Conservation (phyloP, 371 early-diverging fungal genomes). For the Nematocida ausubeli region DNA sequence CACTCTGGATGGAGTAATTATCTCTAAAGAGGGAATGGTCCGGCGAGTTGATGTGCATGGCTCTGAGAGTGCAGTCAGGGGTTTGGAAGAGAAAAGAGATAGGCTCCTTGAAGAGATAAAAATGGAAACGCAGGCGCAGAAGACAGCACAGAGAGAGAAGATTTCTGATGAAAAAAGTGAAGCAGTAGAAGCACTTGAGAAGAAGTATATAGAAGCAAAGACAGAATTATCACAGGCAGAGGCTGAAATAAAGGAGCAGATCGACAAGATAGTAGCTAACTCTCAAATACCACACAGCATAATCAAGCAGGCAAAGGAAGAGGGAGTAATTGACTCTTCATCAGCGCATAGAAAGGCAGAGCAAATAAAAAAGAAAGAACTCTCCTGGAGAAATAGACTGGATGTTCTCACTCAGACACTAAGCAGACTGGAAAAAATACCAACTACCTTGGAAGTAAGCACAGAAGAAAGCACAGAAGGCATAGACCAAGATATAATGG, state of each 20-base stretch:
- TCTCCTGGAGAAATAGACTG: neutral
- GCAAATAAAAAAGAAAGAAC: neutral
- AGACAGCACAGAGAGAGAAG: neutral
- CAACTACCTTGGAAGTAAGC: neutral
- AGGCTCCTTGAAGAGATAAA: conserved; percentile 1
- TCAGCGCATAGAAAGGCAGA: neutral
- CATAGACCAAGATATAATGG: conserved; percentile 15
- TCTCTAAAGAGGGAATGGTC: conserved; percentile 21
- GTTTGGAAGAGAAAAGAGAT: conserved; percentile 32
- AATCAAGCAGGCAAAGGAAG: neutral
- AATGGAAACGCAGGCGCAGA: neutral
- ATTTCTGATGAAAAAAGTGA: neutral
- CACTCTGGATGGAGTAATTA: conserved; percentile 48
- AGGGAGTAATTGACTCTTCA: conserved; percentile 9
- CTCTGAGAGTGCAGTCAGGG: neutral
- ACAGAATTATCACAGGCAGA: neutral
- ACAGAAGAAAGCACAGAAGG: neutral
- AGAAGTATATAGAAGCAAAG: neutral
- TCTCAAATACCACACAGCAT: neutral
- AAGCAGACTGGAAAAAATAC: neutral
- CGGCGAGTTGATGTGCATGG: neutral
- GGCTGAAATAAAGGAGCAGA: neutral
- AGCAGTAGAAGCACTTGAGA: conserved; percentile 2
- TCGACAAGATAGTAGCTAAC: neutral
- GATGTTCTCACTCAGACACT: neutral